These are phyloP conservation scores for Suhomyces xylopsoci DNA, from an alignment of 805 yeast genomes.

Conservation along the genomic window DNA sequence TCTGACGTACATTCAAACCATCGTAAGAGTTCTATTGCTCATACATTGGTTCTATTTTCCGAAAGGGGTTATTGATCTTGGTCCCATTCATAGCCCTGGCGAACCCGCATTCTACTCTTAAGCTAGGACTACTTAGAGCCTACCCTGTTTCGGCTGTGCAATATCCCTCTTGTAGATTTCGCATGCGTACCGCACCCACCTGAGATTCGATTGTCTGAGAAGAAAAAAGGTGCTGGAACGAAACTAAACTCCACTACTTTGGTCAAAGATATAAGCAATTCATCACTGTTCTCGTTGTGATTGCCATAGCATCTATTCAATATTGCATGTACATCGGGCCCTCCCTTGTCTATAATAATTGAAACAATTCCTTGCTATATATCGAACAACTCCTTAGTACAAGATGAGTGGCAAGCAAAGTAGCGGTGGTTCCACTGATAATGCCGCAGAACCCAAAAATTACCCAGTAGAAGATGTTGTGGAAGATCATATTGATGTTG, in stretches of 20 bases:
- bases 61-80: not conserved
- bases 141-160: not conserved
- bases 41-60: not conserved
- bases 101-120: not conserved
- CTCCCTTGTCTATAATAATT: not conserved
- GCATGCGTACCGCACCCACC: not conserved
- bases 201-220: not conserved
- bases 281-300: not conserved
- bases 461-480: not conserved
- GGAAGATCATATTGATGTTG: conserved; percentile 3
- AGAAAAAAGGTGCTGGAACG: not conserved
- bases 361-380: not conserved
- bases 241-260: not conserved
- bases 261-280: not conserved
- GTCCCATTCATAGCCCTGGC: not conserved
- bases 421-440: conserved; percentile 2
- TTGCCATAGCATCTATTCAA: not conserved
- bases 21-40: not conserved
- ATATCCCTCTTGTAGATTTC: not conserved
- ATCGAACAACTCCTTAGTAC: not conserved
- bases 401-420: conserved; percentile 1
- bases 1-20: not conserved
- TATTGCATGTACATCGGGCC: not conserved
- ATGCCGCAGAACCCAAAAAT: conserved; percentile 2
- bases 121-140: not conserved